Conservation (phyloP, 1,139 yeast species). For the Magnusiomyces tetraspermus region DNA sequence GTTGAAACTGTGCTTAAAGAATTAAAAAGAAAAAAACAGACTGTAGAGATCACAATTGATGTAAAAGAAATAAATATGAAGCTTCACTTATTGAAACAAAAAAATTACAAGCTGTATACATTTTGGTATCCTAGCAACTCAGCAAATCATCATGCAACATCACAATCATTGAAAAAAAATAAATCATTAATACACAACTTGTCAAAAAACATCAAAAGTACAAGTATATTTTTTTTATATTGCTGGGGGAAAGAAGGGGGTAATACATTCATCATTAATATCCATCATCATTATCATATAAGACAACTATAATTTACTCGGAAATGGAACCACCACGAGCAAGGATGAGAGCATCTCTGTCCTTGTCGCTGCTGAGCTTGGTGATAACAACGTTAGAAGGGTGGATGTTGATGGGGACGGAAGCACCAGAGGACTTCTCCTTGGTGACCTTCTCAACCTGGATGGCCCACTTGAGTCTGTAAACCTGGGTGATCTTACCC, state of each 20-base stretch:
- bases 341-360: slow-evolving; percentile 94
- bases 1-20: no score
- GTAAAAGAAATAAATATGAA: no score
- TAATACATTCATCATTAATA: slow-evolving; percentile 1
- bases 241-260: not conserved
- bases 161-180: not conserved
- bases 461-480: slow-evolving; percentile 96
- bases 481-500: slow-evolving; percentile 95
- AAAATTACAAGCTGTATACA: no score
- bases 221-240: not conserved
- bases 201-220: not conserved
- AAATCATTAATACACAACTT: no score
- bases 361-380: slow-evolving; percentile 96
- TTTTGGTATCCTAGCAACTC: no score
- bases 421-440: slow-evolving; percentile 98
- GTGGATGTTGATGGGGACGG: slow-evolving; percentile 95
- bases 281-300: not conserved
- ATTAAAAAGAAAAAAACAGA: no score
- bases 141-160: no score
- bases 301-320: slow-evolving; percentile 4
- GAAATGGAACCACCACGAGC: slow-evolving; percentile 69
- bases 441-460: slow-evolving; percentile 96
- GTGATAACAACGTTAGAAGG: slow-evolving; percentile 99
- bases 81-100: no score
- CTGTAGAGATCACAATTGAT: no score